Conservation (phyloP, 2,329 filamentous ascomycete genomes). For the Ilyonectria sp. region DNA sequence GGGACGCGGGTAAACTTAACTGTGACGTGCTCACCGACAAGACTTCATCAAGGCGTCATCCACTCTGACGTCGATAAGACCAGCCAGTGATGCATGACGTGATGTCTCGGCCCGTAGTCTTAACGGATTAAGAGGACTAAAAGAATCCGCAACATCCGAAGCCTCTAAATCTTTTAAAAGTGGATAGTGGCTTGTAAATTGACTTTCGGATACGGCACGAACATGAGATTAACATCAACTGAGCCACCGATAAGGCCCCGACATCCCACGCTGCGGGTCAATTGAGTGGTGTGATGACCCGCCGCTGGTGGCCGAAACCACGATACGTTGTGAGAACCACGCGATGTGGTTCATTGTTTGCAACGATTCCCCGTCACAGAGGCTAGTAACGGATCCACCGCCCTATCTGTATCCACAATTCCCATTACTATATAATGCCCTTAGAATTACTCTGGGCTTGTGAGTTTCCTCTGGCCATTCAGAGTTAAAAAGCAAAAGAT, state of each 20-base stretch:
- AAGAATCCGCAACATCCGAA: neutral
- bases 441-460: neutral
- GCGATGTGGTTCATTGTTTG: neutral
- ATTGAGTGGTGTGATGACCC: neutral
- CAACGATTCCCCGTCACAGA: neutral
- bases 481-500: neutral
- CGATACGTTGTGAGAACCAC: neutral
- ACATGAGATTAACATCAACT: neutral
- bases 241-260: neutral
- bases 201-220: neutral
- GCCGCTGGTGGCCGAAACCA: neutral
- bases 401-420: neutral
- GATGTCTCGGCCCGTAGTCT: neutral
- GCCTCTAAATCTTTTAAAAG: neutral
- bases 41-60: no score
- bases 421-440: neutral
- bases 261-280: neutral
- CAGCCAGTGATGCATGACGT: neutral
- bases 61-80: neutral
- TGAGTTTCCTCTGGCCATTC: no score
- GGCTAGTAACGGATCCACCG: no score
- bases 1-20: no score
- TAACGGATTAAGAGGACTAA: neutral
- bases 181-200: neutral
- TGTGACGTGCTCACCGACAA: no score